A percentile compares a stretch with the other conserved stretches of the same genome.
Evolutionary conservation across 1,284 basidiomycete species (phyloP).

Genomic region (Farysia itapuensis): DNA sequence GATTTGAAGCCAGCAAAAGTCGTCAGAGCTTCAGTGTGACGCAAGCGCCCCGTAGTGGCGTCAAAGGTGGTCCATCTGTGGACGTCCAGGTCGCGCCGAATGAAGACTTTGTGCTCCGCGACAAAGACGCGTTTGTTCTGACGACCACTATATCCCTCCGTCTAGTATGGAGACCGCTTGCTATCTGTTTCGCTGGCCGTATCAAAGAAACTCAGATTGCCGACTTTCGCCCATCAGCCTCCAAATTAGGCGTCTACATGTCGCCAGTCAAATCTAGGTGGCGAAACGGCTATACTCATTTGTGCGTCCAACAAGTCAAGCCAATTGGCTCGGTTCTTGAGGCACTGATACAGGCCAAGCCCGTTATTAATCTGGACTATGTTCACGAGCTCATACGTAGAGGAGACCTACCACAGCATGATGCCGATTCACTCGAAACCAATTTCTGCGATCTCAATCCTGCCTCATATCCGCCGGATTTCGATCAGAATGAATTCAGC

Average conservation of each 20-base stretch:
- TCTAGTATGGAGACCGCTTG: slow-evolving; percentile 28
- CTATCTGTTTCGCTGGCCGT: slow-evolving; percentile 29
- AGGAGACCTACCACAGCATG: slow-evolving; percentile 22
- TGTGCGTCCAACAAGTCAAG: slow-evolving; percentile 27
- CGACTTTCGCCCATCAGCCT: slow-evolving; percentile 6
- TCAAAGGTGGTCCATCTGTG: slow-evolving; percentile 1
- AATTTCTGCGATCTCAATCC: slow-evolving; percentile 19
- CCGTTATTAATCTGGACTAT: slow-evolving; percentile 31
- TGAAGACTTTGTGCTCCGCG: slow-evolving; percentile 8
- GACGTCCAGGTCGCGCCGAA: slow-evolving; percentile 22
- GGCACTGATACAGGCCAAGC: slow-evolving; percentile 20
- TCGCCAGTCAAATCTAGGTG: slow-evolving; percentile 33
- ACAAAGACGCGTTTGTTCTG: slow-evolving; percentile 28
- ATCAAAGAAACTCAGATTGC: slow-evolving; percentile 20
- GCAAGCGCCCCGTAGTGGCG: slow-evolving; percentile 1
- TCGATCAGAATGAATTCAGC: slow-evolving; percentile 21
- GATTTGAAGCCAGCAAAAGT: slow-evolving; percentile 40
- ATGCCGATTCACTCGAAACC: slow-evolving; percentile 25
- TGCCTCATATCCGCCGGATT: slow-evolving; percentile 16
- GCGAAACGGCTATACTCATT: slow-evolving; percentile 33
- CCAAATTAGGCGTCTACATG: slow-evolving; percentile 19
- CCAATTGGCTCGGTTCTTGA: slow-evolving; percentile 30
- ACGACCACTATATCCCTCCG: slow-evolving; percentile 33
- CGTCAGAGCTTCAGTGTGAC: slow-evolving; percentile 20
- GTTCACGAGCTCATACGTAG: slow-evolving; percentile 31